These are phyloP conservation scores for Fusarium buharicum DNA, from an alignment of 2,329 filamentous ascomycete genomes.

Conservation along the genomic window DNA sequence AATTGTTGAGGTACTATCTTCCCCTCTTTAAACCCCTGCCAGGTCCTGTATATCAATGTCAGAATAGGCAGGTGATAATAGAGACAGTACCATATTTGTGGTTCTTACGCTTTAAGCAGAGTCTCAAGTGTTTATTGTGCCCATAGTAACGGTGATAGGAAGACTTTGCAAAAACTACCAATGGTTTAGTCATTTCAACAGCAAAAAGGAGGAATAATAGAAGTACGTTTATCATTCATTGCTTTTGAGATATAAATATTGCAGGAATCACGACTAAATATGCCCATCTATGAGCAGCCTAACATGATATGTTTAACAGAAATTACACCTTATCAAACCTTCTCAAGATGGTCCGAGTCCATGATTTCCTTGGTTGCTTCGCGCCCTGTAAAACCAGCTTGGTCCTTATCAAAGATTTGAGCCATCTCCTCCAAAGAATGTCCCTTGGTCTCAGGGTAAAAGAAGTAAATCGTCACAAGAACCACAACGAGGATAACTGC, in stretches of 20 bases:
- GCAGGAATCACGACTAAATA: too few relatives aligned
- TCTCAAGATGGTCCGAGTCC: not conserved
- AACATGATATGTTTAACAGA: too few relatives aligned
- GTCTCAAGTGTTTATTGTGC: not conserved
- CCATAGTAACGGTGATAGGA: too few relatives aligned
- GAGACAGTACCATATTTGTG: not conserved
- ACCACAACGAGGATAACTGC: conserved; percentile 15
- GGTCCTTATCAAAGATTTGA: conserved; percentile 23
- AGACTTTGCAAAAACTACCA: too few relatives aligned
- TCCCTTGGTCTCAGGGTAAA: conserved; percentile 31
- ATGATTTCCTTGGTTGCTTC: not conserved
- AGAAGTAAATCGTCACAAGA: conserved; percentile 18
- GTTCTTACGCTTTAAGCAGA: too few relatives aligned
- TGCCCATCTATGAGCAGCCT: too few relatives aligned
- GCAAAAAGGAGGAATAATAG: too few relatives aligned
- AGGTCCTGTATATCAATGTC: not conserved
- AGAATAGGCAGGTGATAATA: conserved; percentile 9
- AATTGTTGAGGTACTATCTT: rapidly evolving
- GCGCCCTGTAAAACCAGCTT: not conserved
- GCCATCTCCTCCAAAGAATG: conserved; percentile 32
- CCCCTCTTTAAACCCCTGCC: not conserved
- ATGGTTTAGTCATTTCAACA: too few relatives aligned
- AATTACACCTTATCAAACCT: not conserved
- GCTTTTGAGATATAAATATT: too few relatives aligned
- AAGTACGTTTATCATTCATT: too few relatives aligned